Evolutionary conservation across 306 rosid species (phyloP), one percentile per base, ranked within the genome.

Genomic region (Canavalia gladiata): DNA sequence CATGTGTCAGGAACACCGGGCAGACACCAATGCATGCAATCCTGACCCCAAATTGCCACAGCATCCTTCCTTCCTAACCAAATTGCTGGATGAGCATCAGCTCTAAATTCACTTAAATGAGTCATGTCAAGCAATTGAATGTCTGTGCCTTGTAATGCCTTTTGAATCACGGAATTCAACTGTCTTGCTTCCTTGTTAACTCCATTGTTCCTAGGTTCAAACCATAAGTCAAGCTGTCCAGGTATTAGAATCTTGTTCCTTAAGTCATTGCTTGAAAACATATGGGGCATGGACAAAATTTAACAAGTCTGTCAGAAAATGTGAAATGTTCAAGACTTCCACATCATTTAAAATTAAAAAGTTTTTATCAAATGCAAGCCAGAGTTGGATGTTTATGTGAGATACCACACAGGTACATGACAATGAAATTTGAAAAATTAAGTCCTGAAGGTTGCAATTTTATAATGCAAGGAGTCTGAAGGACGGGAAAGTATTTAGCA

Each of bases 1-100:
- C 97, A 87, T 18, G 95, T 91, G 84, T 95, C 97, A 1, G 97
- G 99, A 8, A 94, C 87, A 52, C 98, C 94, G 9, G 97, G 98
- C 57, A 94, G 85, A 90, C 95, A 95, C 95, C 97, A 92, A 80
- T 95, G 99, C 95, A 95, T 87, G 87, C 97, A 95, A 74, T 95
- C 97, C 86, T 95, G 93, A 78, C 95, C 99, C 95, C 93, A 95
- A 59, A 90, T 73, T 71, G 87, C 82, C 18, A 95, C 95, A 1
- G 92, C 99, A 85, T 92, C 97, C 71, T 88, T 88, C 94, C 83
- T 87, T 79, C 99, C 97, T 83, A 92, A 85, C 97, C 99, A 92
- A 74, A 90, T 84, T 2, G 97, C 92, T 0, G 97, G 99, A 89
- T 95, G 97, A 13, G 97, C 99, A 86, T 91, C 97, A 5, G 89